Evolutionary conservation across 192 early-diverging fungal species (phyloP).

Genomic region (Coemansia sp.): DNA sequence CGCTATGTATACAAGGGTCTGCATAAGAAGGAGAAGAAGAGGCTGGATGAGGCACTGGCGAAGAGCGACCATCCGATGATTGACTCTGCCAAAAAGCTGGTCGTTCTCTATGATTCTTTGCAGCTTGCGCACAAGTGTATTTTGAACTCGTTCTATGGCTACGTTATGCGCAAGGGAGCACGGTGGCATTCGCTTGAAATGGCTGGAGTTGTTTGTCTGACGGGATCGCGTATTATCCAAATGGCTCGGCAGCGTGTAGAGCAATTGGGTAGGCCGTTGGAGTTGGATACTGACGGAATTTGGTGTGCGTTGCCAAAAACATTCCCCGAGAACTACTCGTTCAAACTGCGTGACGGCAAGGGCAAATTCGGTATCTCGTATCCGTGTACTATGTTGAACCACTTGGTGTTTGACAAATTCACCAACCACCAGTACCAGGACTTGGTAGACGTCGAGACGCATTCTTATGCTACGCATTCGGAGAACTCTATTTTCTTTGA

Average conservation of each 20-base stretch:
- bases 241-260: constrained; percentile 91
- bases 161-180: constrained; percentile 98
- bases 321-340: constrained; percentile 92
- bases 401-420: constrained; percentile 92
- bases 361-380: constrained; percentile 91
- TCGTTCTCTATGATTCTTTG: constrained; percentile 94
- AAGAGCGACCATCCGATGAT: constrained; percentile 66
- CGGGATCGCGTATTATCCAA: constrained; percentile 96
- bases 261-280: constrained; percentile 88
- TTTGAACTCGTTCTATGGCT: constrained; percentile 95
- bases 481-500: constrained; percentile 99
- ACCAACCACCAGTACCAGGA: constrained; percentile 98
- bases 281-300: constrained; percentile 98
- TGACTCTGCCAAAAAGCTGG: constrained; percentile 87
- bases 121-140: constrained; percentile 98
- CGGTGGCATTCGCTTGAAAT: constrained; percentile 99
- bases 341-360: constrained; percentile 67
- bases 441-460: constrained; percentile 58
- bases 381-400: constrained; percentile 98
- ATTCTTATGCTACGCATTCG: constrained; percentile 65
- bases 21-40: constrained; percentile 89
- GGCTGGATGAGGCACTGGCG: constrained; percentile 67
- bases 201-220: constrained; percentile 98
- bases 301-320: constrained; percentile 93
- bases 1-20: constrained; percentile 97